Evolutionary conservation across 495 filamentous ascomycete species (phyloP).

Genomic region (Aspergillus hancockii): DNA sequence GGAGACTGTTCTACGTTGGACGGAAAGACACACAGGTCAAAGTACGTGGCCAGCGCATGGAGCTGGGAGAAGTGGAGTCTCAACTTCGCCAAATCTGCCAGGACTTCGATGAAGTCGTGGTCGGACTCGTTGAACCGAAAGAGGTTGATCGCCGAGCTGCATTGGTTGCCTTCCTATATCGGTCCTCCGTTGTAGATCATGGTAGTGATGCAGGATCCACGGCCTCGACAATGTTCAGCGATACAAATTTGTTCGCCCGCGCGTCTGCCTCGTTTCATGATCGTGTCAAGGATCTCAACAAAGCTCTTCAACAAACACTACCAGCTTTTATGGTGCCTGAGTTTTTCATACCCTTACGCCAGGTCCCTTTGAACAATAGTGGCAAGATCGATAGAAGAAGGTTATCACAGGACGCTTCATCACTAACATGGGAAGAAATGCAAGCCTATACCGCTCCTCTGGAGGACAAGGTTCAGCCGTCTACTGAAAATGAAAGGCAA

Average conservation of each 20-base stretch:
- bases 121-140: background rate
- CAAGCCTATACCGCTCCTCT: too few relatives aligned
- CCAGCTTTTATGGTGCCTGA: background rate
- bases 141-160: background rate
- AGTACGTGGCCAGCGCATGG: background rate
- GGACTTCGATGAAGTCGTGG: background rate
- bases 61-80: background rate
- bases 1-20: background rate
- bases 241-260: too few relatives aligned
- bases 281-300: background rate
- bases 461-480: background rate
- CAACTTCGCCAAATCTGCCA: background rate
- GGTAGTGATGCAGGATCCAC: background rate
- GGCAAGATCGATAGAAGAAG: background rate
- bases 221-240: too few relatives aligned
- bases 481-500: background rate
- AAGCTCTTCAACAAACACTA: background rate
- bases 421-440: background rate
- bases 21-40: slow-evolving; percentile 2
- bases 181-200: background rate
- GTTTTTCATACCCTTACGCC: background rate
- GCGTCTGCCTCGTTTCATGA: background rate
- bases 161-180: background rate
- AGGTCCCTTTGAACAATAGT: background rate
- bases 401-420: background rate